A percentile compares a stretch with the other conserved stretches of the same genome.
These are phyloP conservation scores for Scleromitrula shiraiana DNA, from an alignment of 2,329 filamentous ascomycete genomes.

Conservation along the genomic window DNA sequence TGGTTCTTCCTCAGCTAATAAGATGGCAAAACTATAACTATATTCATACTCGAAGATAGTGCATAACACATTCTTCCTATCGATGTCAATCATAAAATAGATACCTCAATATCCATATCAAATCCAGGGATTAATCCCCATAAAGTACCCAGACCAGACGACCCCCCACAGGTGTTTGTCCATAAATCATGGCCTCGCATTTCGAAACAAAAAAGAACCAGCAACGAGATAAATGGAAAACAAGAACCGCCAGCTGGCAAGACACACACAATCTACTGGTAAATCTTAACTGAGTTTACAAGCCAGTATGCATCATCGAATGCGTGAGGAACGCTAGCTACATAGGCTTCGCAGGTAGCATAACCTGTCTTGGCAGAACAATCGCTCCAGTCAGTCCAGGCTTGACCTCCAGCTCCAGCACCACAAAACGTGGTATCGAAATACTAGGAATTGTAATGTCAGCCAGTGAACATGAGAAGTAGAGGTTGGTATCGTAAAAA, in stretches of 20 bases:
- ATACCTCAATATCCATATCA: too few relatives aligned
- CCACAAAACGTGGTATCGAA: conserved; percentile 84
- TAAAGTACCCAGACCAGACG: too few relatives aligned
- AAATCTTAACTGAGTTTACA: conserved; percentile 64
- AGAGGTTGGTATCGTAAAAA: background rate
- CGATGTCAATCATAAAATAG: too few relatives aligned
- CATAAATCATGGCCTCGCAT: too few relatives aligned
- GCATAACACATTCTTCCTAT: too few relatives aligned
- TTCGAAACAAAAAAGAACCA: background rate
- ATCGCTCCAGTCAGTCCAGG: conserved; percentile 34
- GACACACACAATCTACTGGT: conserved; percentile 34
- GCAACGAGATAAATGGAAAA: background rate
- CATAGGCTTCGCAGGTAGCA: conserved; percentile 66
- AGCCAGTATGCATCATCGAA: conserved; percentile 73
- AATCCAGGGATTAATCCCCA: too few relatives aligned
- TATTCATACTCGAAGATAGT: too few relatives aligned
- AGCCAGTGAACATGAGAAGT: background rate
- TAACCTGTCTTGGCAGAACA: conserved; percentile 50
- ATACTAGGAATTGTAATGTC: conserved; percentile 10
- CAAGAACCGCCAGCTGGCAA: too few relatives aligned
- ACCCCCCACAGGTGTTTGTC: too few relatives aligned
- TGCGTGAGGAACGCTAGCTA: conserved; percentile 58
- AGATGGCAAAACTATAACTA: too few relatives aligned
- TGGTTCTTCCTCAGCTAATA: too few relatives aligned
- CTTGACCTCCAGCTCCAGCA: conserved; percentile 64